A percentile compares a stretch with the other conserved stretches of the same genome.
phyloP scores from a whole-genome alignment of 768 basidiomycete species.

The Imleria badia region DNA sequence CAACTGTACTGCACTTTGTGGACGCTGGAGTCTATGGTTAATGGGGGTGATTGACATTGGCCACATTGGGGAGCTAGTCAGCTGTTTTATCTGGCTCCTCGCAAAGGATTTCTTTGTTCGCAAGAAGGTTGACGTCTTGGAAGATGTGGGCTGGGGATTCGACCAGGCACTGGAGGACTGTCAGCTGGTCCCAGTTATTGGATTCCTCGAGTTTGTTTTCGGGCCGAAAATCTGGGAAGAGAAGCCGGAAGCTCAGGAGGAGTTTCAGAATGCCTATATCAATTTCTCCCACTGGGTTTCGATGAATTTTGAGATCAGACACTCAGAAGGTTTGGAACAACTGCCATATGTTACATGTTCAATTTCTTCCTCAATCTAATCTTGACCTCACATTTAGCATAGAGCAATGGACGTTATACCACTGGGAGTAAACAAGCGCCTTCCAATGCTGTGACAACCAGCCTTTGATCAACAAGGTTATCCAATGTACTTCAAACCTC shows the following conservation, averaged over 20 bases:
- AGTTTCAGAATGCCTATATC: background rate
- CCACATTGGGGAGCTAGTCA: constrained; percentile 4
- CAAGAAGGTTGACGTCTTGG: background rate
- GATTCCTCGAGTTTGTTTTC: background rate
- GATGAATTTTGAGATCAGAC: background rate
- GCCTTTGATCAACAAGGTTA: background rate
- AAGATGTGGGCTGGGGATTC: too few species aligned
- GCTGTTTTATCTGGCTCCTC: constrained; percentile 5
- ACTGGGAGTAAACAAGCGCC: background rate
- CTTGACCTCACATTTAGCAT: background rate
- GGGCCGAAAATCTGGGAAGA: background rate
- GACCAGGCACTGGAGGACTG: background rate
- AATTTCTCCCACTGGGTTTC: background rate
- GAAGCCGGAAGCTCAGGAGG: background rate
- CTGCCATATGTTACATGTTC: background rate
- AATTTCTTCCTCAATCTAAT: background rate
- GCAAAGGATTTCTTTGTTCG: constrained; percentile 7
- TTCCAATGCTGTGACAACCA: background rate
- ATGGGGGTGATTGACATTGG: constrained; percentile 3
- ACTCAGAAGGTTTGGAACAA: background rate
- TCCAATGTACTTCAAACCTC: background rate
- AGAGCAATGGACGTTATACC: background rate
- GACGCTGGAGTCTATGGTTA: background rate
- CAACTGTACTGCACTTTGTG: background rate
- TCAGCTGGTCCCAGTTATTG: background rate